Evolutionary conservation across 78 protist species (phyloP).

Genomic region (Chrysochromulina tobinii): DNA sequence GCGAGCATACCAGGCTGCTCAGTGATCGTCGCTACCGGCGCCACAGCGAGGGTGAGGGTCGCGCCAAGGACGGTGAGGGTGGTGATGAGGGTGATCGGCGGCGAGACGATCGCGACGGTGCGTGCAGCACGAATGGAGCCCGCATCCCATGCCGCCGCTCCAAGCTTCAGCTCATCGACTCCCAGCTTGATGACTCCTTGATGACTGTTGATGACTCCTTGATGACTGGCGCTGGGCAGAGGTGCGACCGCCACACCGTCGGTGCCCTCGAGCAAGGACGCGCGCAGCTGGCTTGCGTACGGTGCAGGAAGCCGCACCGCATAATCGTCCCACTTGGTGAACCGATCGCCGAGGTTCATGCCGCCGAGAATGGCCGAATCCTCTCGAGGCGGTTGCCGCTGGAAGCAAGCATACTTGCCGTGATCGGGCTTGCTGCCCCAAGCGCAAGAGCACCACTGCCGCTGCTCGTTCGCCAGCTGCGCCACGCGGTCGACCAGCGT

Average conservation of each 20-base stretch:
- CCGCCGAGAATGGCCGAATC: not conserved
- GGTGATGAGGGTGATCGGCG: no score
- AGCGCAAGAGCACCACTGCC: not conserved
- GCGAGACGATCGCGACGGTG: no score
- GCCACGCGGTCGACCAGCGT: not conserved
- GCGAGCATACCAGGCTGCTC: no score
- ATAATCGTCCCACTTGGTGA: not conserved
- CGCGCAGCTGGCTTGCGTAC: not conserved
- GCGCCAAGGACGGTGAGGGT: no score
- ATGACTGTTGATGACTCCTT: not conserved
- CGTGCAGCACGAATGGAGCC: no score
- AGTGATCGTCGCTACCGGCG: no score
- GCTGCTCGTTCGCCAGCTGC: not conserved
- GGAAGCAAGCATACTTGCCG: not conserved
- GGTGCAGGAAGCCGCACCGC: not conserved
- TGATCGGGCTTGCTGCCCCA: not conserved
- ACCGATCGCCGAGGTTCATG: constrained; percentile 2
- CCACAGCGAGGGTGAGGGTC: no score
- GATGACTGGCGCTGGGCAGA: not conserved
- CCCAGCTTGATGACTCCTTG: no score
- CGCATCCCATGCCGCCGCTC: no score
- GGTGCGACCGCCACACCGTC: not conserved
- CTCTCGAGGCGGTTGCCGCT: not conserved
- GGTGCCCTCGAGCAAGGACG: not conserved
- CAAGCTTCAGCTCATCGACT: no score